Evolutionary conservation across 139 green algal genomes (phyloP).

Genomic region (Parachlorella kessleri): DNA sequence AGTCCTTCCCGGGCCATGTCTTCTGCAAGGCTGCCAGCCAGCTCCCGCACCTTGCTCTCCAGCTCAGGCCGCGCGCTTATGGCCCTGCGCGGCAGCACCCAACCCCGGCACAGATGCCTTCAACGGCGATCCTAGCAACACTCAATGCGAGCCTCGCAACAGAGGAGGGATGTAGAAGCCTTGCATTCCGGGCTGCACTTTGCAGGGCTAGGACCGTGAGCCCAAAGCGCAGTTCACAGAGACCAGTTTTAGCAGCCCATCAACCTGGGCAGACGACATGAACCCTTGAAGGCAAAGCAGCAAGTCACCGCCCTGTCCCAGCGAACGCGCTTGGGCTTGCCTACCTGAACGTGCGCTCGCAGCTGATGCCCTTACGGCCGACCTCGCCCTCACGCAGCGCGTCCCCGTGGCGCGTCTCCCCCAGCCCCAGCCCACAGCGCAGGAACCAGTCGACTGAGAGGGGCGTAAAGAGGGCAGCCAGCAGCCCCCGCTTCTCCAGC

Average conservation of each 20-base stretch:
- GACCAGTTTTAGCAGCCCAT: too few species aligned
- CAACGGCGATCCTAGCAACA: too few species aligned
- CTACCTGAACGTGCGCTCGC: constrained; percentile 79
- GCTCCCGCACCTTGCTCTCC: constrained; percentile 60
- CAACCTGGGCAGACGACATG: too few species aligned
- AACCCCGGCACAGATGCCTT: too few species aligned
- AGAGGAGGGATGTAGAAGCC: too few species aligned
- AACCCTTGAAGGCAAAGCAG: neutral
- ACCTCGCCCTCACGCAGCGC: constrained; percentile 41
- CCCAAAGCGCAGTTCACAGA: too few species aligned
- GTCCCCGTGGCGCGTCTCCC: constrained; percentile 44
- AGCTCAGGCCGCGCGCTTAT: constrained; percentile 33
- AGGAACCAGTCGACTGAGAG: constrained; percentile 67
- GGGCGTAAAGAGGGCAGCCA: constrained; percentile 70
- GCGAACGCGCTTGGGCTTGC: too few species aligned
- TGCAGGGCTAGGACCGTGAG: too few species aligned
- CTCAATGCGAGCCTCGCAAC: too few species aligned
- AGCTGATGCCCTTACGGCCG: constrained; percentile 81
- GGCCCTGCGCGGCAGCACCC: constrained; percentile 7
- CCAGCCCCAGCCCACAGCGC: constrained; percentile 62
- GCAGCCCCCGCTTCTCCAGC: constrained; percentile 53
- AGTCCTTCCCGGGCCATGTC: constrained; percentile 77
- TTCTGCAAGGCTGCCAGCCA: constrained; percentile 64
- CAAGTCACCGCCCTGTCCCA: neutral
- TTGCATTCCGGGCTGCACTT: too few species aligned